Conservation (phyloP, 1,284 basidiomycete genomes). For the Pyrrhoderma noxium region DNA sequence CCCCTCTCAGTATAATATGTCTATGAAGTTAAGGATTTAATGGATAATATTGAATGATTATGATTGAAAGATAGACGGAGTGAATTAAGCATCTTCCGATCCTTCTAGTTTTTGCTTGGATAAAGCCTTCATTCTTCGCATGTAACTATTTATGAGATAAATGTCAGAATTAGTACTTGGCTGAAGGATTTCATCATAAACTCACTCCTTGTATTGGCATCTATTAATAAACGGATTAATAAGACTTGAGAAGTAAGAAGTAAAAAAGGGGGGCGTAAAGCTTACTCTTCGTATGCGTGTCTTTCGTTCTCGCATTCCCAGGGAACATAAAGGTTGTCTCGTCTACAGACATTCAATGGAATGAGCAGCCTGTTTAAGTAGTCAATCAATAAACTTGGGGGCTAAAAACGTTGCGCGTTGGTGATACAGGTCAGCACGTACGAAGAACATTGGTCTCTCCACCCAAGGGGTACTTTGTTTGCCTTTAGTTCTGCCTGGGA, state of each 20-base stretch:
- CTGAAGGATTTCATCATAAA: background rate
- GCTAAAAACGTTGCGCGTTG: background rate
- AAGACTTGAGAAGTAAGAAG: slow-evolving; percentile 12
- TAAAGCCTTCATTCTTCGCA: slow-evolving; percentile 78
- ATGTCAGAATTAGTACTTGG: slow-evolving; percentile 16
- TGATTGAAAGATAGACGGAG: too few relatives aligned
- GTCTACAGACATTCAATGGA: slow-evolving; percentile 77
- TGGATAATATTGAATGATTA: too few relatives aligned
- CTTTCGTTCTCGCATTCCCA: slow-evolving; percentile 82
- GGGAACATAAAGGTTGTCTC: slow-evolving; percentile 63
- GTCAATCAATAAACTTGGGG: too few relatives aligned
- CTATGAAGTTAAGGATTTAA: too few relatives aligned
- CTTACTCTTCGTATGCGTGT: slow-evolving; percentile 71
- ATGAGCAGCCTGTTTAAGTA: slow-evolving; percentile 60
- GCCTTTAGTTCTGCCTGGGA: slow-evolving; percentile 79
- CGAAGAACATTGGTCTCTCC: slow-evolving; percentile 91
- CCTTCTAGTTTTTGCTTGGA: slow-evolving; percentile 63
- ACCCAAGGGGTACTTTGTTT: slow-evolving; percentile 71
- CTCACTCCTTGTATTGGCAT: slow-evolving; percentile 85
- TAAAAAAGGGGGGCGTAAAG: slow-evolving; percentile 15
- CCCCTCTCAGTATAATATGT: background rate
- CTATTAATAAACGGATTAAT: slow-evolving; percentile 32
- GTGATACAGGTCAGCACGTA: slow-evolving; percentile 36
- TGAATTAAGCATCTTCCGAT: slow-evolving; percentile 35
- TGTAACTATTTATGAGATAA: slow-evolving; percentile 39